Evolutionary conservation across 169 alveolate genomes (phyloP), one percentile per base, ranked within the genome.

Genomic region (Eimeria maxima): DNA sequence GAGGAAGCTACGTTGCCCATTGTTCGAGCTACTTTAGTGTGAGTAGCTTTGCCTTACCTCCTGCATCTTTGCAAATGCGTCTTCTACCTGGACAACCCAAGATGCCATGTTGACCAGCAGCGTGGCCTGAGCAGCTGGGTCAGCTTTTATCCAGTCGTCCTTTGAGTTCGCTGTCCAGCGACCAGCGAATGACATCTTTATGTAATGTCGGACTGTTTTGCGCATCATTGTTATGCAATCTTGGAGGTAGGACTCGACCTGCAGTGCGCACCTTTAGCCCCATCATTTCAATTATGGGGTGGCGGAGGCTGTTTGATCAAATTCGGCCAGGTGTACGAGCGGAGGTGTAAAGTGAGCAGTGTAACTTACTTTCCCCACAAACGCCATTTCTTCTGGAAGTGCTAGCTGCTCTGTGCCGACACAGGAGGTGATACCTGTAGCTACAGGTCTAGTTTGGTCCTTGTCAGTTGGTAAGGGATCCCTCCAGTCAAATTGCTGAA

Each of bases 341-440:
- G 84, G 29, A 29, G n/a, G 29, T 74, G 42, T 5, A 20, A 44
- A 24, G 22, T n/a, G 11, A 24, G 14, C 60, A 45, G 47, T 33
- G 78, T 67, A 29, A 55, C 93, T 63, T 24, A 98, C 99, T 97
- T 99, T 99, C 27, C 99, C 99, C 57, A 95, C 88, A 45, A 99
- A 97, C 29, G 97, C 97, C 65, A 97, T 96, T 29, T 99, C 99
- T 88, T 98, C 96, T n/a, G 98, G 97, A 96, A 98, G 98, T 18
- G 98, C 97, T 11, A 99, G 99, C 63, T 96, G 92, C 97, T 98
- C 99, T 22, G 95, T 96, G 50, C 99, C 99, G 57, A 98, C 99
- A 96, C 99, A 98, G 22, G 99, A 97, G 60, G 97, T 98, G 98
- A 98, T 98, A 27, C 98, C 96, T 24, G 92, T 98, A n/a, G 97